These are phyloP conservation scores for Phylloporus sp. DNA, from an alignment of 1,284 basidiomycete genomes.

Conservation along the genomic window DNA sequence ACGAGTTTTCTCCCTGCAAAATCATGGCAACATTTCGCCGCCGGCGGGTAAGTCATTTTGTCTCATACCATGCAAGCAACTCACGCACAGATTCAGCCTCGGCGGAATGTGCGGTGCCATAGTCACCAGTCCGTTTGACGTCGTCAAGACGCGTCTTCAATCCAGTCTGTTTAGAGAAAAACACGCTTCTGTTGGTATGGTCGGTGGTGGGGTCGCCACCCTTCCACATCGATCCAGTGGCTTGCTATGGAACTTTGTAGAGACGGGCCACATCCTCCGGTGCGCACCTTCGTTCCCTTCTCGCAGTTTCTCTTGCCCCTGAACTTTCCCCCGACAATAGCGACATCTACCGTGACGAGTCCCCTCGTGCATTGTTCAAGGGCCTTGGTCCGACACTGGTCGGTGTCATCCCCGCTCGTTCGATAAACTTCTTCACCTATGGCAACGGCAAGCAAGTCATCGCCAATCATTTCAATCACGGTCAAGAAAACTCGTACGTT, in stretches of 20 bases:
- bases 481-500: conserved; percentile 83
- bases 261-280: conserved; percentile 91
- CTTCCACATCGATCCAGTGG: conserved; percentile 52
- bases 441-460: conserved; percentile 96
- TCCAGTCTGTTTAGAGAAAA: conserved; percentile 84
- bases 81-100: conserved; percentile 62
- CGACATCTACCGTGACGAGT: conserved; percentile 91
- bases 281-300: conserved; percentile 49
- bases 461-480: conserved; percentile 81
- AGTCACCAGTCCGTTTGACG: conserved; percentile 96
- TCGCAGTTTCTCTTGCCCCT: too few species aligned
- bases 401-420: conserved; percentile 93
- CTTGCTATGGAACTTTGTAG: conserved; percentile 91
- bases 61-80: neutral
- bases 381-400: conserved; percentile 95
- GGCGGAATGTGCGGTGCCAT: conserved; percentile 99
- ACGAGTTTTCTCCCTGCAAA: conserved; percentile 64
- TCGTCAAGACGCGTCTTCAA: conserved; percentile 97
- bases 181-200: conserved; percentile 49
- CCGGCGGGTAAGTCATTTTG: conserved; percentile 74
- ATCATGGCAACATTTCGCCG: conserved; percentile 85
- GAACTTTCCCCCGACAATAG: conserved; percentile 44
- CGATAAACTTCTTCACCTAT: conserved; percentile 98
- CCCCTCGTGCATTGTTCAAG: conserved; percentile 89
- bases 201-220: conserved; percentile 46